A percentile compares a stretch with the other conserved stretches of the same genome.
phyloP scores from a whole-genome alignment of 2,329 filamentous ascomycete species.

The Leptographium galeiforme region DNA sequence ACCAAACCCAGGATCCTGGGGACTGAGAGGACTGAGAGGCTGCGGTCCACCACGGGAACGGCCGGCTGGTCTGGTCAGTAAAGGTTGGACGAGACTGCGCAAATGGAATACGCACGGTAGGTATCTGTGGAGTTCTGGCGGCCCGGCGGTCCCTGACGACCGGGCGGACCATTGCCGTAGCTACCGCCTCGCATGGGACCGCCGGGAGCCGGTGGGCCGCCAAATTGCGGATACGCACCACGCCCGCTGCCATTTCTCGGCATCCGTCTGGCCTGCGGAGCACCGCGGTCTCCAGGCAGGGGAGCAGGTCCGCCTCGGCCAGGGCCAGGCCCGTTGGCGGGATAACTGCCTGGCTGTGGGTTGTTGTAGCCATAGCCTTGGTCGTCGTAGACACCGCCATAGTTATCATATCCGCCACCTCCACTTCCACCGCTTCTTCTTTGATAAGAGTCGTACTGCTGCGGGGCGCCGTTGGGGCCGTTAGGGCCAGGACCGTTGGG shows the following conservation, averaged over 20 bases:
- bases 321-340: conserved; percentile 18
- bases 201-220: conserved; percentile 18
- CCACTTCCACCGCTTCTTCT: conserved; percentile 29
- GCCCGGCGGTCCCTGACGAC: background rate
- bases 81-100: background rate
- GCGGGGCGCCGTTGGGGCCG: conserved; percentile 10
- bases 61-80: background rate
- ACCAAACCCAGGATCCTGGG: conserved; percentile 21
- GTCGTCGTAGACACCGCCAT: conserved; percentile 24
- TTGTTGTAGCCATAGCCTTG: conserved; percentile 30
- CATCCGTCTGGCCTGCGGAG: conserved; percentile 26
- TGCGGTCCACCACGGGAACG: conserved; percentile 17
- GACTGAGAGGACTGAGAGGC: conserved; percentile 6
- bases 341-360: conserved; percentile 29
- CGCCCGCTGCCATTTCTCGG: conserved; percentile 22
- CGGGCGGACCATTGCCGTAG: conserved; percentile 19
- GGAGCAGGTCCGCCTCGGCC: conserved; percentile 27
- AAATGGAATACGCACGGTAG: background rate
- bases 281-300: conserved; percentile 30
- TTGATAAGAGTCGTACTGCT: conserved; percentile 30
- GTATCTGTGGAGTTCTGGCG: background rate
- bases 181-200: conserved; percentile 19
- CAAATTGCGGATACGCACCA: conserved; percentile 24
- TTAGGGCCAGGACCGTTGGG: conserved; percentile 10
- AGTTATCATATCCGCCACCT: conserved; percentile 20